Evolutionary conservation across 2,329 filamentous ascomycete genomes (phyloP), one percentile per base, ranked within the genome.

Genomic region (Paraphaeosphaeria sporulosa): DNA sequence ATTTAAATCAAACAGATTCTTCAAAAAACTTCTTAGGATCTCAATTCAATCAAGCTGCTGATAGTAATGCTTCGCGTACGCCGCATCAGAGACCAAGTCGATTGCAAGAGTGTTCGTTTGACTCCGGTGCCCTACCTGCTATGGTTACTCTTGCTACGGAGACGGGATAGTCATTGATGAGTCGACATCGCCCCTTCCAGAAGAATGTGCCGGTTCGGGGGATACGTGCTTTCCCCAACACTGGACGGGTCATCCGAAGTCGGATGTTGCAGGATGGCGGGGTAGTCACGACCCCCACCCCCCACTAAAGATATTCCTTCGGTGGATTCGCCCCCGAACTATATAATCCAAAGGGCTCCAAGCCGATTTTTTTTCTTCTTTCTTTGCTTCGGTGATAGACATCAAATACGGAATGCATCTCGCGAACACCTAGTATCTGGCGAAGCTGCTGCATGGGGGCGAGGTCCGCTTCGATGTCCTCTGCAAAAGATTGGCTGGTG

Each of bases 391-490:
- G 3, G 25, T 27, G 36, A 21, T 30, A 0, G 88, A 90, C 69
- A 79, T 81, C 25, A 79, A 81, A 30, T 87, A 90, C 79, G 82
- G 82, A 10, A 70, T 90, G 7, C 87, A 86, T 71, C 84, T 90
- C 40, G 87, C 87, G 40, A 80, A 82, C 55, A 82, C 23, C 79
- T 90, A 27, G 86, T 89, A 12, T 79, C 89, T 43, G 83, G 88
- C 60, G 88, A 90, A 73, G 85, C 86, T 0, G 84, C 90, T 87
- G 89, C 73, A 79, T 51, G 83, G 84, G 21, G 80, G 80, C n/a
- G 68, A 78, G n/a, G 87, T 90, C 66, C 85, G 87, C 36, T 80
- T 79, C 58, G 76, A 81, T 47, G 76, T 89, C 48, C 80, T 88
- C 54, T 82, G 86, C 55, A 79, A 83, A 65, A 85, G 82, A 7